Base-by-base conservation (phyloP, 352 stramenopile genomes). In the Globisporangium nunn region DNA sequence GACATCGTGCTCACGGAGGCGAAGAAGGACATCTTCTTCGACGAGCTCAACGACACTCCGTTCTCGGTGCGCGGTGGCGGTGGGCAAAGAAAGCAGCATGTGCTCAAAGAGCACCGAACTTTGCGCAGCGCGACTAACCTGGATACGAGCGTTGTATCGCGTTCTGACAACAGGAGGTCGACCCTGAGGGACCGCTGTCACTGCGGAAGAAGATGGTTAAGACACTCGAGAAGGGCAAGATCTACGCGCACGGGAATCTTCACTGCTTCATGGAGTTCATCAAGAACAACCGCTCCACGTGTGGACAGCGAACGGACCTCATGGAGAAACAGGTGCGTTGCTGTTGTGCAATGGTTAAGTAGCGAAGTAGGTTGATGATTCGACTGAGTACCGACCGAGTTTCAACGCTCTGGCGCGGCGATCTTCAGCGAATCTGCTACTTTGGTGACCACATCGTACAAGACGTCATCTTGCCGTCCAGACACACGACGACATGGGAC, bases 1-100 rank as follows among this genome's bases (percentile, higher is more conserved):
- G 68, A 78, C 33, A 56, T 84, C 18, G 67, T 84, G 29, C 40
- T 81, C 18, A 84, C 71, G 1, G 70, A 84, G 18, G 67, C 68
- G 37, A 74, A 78, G 46, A 80, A 79, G 47, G 71, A 80, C 18
- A 66, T 77, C 10, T 84, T 84, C 58, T 84, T 81, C 47, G 70
- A 81, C 61, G 60, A 77, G 47, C 67, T 76, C 57, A 78, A 84
- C 56, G 66, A 75, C 31, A 70, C 58, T 1, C 56, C 67, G 17
- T 84, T 84, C 62, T 68, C 62, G 4, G 73, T 82, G 33, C 33
- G 33, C 33, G 33, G 33, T 37, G 33, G 33, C 4, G 33, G 33
- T 8, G 8, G 33, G 8, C 5, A 37, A 8, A 37, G 33, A 37
- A 8, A 37, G 33, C 33, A 23, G 23, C 23, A 23, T 23, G 23